Evolutionary conservation across 768 basidiomycete genomes (phyloP).

Genomic region (Saitozyma sp.): DNA sequence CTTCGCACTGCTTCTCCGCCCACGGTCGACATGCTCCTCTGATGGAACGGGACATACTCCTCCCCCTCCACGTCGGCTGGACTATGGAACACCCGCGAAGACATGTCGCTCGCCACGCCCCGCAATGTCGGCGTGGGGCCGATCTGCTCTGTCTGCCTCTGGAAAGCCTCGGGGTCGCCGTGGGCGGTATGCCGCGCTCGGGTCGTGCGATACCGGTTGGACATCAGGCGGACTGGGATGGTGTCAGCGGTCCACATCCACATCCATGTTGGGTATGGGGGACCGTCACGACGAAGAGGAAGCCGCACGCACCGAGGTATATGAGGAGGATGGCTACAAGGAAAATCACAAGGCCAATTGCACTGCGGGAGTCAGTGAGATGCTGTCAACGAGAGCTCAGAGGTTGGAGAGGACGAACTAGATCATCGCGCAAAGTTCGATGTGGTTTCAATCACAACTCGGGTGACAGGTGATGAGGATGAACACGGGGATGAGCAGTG

Average conservation of each 20-base stretch:
- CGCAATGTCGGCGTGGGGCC: conserved; percentile 2
- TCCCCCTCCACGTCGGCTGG: conserved; percentile 2
- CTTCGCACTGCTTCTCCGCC: conserved; percentile 1
- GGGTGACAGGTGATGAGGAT: no score
- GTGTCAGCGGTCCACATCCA: background rate
- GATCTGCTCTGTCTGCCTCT: background rate
- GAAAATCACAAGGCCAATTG: conserved; percentile 8
- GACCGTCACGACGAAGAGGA: background rate
- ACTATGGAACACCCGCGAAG: conserved; percentile 10
- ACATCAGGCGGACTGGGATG: conserved; percentile 1
- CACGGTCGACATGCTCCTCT: conserved; percentile 4
- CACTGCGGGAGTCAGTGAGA: conserved; percentile 2
- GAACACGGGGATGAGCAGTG: no score
- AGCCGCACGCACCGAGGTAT: conserved; percentile 2
- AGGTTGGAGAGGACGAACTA: conserved; percentile 6
- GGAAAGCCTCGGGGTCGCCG: conserved; percentile 4
- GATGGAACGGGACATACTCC: conserved; percentile 7
- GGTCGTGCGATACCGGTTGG: background rate
- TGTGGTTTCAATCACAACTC: no score
- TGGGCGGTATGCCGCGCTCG: background rate
- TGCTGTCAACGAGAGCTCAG: background rate
- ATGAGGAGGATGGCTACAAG: conserved; percentile 10
- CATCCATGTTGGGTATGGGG: background rate
- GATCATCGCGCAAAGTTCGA: background rate
- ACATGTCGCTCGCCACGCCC: conserved; percentile 10